A percentile compares a stretch with the other conserved stretches of the same genome.
phyloP scores from a whole-genome alignment of 2,329 filamentous ascomycete species.

The Colletotrichum cereale region DNA sequence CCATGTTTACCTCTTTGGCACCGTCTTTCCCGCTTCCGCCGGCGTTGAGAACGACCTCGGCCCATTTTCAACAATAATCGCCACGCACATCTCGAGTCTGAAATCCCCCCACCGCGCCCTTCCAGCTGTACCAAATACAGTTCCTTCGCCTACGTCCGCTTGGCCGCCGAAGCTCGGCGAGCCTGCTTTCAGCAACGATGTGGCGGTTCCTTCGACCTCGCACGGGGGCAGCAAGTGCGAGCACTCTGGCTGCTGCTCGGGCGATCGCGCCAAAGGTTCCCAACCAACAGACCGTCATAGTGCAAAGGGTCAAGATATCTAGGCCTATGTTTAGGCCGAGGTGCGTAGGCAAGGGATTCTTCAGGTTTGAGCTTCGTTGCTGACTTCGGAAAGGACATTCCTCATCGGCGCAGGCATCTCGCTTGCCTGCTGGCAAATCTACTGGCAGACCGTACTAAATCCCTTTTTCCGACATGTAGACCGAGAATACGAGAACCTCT shows the following conservation, averaged over 20 bases:
- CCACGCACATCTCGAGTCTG: neutral
- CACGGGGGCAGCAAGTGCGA: neutral
- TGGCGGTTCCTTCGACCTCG: conserved; percentile 38
- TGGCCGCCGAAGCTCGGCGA: conserved; percentile 33
- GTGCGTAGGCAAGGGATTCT: conserved; percentile 11
- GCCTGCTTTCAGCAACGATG: conserved; percentile 25
- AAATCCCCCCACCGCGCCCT: neutral
- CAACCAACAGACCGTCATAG: conserved; percentile 27
- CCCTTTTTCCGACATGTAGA: conserved; percentile 59
- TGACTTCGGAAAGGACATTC: conserved; percentile 38
- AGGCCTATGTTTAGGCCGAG: conserved; percentile 23
- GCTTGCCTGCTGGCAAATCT: conserved; percentile 58
- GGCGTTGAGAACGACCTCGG: neutral
- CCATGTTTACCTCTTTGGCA: neutral
- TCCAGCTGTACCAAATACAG: neutral
- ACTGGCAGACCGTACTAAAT: conserved; percentile 59
- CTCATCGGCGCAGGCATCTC: conserved; percentile 50
- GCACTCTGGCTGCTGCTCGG: conserved; percentile 36
- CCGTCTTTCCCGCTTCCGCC: conserved; percentile 3
- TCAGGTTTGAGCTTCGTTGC: neutral
- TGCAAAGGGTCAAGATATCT: conserved; percentile 40
- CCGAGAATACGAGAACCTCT: conserved; percentile 56
- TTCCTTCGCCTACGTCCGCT: neutral
- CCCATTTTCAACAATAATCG: conserved; percentile 10
- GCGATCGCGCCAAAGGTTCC: conserved; percentile 19